A percentile compares a stretch with the other conserved stretches of the same genome.
These are phyloP conservation scores for Ganoderma sinense DNA, from an alignment of 1,284 basidiomycete genomes.

Conservation along the genomic window DNA sequence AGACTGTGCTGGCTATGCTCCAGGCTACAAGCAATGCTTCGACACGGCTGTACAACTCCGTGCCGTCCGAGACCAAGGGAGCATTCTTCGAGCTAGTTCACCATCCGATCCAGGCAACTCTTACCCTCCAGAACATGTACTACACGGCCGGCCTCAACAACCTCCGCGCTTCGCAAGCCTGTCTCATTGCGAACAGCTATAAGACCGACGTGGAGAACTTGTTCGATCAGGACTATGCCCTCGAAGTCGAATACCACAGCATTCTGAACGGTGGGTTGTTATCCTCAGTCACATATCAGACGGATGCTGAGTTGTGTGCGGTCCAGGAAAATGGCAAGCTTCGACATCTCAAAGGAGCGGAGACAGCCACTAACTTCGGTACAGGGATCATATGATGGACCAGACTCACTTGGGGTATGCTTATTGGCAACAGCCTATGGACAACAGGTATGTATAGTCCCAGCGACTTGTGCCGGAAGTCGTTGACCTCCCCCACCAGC, in stretches of 20 bases:
- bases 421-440: constrained; percentile 77
- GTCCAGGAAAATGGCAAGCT: constrained; percentile 55
- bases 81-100: constrained; percentile 76
- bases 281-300: not conserved
- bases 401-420: constrained; percentile 71
- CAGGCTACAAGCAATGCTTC: constrained; percentile 55
- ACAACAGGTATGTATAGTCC: constrained; percentile 54
- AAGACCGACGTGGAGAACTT: constrained; percentile 62
- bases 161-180: constrained; percentile 68
- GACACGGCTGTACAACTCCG: constrained; percentile 59
- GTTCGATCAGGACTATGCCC: constrained; percentile 65
- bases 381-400: constrained; percentile 64
- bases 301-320: no score
- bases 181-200: constrained; percentile 64
- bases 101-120: constrained; percentile 66
- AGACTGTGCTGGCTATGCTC: constrained; percentile 60
- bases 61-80: constrained; percentile 54
- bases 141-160: constrained; percentile 68
- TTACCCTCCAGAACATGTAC: constrained; percentile 63
- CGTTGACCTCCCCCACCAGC: constrained; percentile 37
- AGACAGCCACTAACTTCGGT: not conserved
- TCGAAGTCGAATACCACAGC: constrained; percentile 65
- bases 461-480: not conserved
- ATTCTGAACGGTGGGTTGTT: constrained; percentile 57
- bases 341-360: not conserved